Percentiles rank a stretch among this genome's conserved stretches.
Evolutionary conservation across 2,329 filamentous ascomycete species (phyloP).

Genomic region (Chrysoporthe puriensis): DNA sequence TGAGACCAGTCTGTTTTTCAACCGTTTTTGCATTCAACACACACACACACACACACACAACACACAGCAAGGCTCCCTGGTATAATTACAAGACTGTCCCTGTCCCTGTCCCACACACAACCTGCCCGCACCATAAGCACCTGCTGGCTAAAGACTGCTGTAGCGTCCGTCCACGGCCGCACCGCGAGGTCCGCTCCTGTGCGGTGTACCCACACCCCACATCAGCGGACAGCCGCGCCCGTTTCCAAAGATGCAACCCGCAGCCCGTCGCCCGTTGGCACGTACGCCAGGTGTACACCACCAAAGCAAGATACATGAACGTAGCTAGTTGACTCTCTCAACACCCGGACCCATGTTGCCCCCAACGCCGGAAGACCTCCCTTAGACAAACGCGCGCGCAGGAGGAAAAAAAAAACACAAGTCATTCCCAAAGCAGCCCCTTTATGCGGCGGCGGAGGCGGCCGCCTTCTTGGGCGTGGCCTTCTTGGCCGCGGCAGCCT

Average conservation of each 20-base stretch:
- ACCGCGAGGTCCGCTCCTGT: no score
- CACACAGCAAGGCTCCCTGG: slow-evolving; percentile 29
- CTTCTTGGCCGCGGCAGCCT: slow-evolving; percentile 37
- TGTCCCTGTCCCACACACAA: slow-evolving; percentile 7
- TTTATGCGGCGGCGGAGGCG: slow-evolving; percentile 20
- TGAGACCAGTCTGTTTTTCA: no score
- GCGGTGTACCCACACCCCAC: neutral
- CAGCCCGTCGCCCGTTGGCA: slow-evolving; percentile 33
- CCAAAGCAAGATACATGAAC: slow-evolving; percentile 30
- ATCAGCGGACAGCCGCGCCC: neutral
- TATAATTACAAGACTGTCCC: slow-evolving; percentile 41
- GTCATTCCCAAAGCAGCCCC: slow-evolving; percentile 7
- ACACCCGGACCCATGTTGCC: slow-evolving; percentile 37
- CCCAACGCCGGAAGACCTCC: slow-evolving; percentile 39
- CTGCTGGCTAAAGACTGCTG: slow-evolving; percentile 18
- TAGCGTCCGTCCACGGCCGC: neutral
- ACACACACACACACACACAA: no score
- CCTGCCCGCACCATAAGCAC: slow-evolving; percentile 9
- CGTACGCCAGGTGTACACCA: neutral
- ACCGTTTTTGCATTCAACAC: slow-evolving; percentile 14
- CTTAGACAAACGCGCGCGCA: slow-evolving; percentile 34
- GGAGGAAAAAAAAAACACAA: slow-evolving; percentile 39
- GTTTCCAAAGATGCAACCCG: slow-evolving; percentile 23
- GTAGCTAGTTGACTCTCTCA: slow-evolving; percentile 29
- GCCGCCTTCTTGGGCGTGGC: slow-evolving; percentile 44